These are phyloP conservation scores for Aspergillus floridensis DNA, from an alignment of 2,329 filamentous ascomycete species.

Conservation along the genomic window DNA sequence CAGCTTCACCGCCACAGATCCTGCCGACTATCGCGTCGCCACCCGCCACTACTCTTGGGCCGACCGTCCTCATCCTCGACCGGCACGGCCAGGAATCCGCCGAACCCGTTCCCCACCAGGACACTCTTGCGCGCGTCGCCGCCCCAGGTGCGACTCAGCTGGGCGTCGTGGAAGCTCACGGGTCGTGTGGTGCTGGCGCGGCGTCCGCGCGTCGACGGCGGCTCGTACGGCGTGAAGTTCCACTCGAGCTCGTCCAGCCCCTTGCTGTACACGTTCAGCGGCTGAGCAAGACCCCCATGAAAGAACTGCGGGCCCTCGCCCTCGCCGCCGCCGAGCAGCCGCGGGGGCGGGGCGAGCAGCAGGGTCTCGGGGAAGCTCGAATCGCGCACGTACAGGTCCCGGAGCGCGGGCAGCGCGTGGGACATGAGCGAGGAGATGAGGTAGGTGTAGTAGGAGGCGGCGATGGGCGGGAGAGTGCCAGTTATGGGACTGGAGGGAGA, in stretches of 20 bases:
- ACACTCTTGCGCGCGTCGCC: slow-evolving; percentile 60
- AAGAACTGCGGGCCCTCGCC: slow-evolving; percentile 21
- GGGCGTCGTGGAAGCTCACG: slow-evolving; percentile 45
- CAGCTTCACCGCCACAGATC: slow-evolving; percentile 39
- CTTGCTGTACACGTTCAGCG: slow-evolving; percentile 64
- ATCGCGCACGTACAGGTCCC: slow-evolving; percentile 81
- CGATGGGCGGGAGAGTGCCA: slow-evolving; percentile 47
- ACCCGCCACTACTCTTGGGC: slow-evolving; percentile 36
- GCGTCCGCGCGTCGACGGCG: slow-evolving; percentile 38
- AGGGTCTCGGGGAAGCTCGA: slow-evolving; percentile 77
- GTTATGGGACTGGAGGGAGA: slow-evolving; percentile 54
- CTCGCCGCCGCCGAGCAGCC: slow-evolving; percentile 48
- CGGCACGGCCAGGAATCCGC: slow-evolving; percentile 65
- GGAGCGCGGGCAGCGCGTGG: slow-evolving; percentile 69
- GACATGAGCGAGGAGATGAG: slow-evolving; percentile 78
- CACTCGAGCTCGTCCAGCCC: slow-evolving; percentile 66
- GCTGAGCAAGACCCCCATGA: slow-evolving; percentile 49
- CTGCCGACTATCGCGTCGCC: slow-evolving; percentile 32
- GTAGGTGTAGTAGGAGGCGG: slow-evolving; percentile 74
- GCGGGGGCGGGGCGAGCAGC: slow-evolving; percentile 65
- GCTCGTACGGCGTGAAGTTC: slow-evolving; percentile 63
- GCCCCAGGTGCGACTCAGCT: slow-evolving; percentile 57
- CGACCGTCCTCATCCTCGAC: slow-evolving; percentile 46
- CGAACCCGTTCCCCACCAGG: slow-evolving; percentile 66
- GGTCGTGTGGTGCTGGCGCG: slow-evolving; percentile 44